Conservation (phyloP, 768 basidiomycete genomes). For the Rhodotorula paludigena region DNA sequence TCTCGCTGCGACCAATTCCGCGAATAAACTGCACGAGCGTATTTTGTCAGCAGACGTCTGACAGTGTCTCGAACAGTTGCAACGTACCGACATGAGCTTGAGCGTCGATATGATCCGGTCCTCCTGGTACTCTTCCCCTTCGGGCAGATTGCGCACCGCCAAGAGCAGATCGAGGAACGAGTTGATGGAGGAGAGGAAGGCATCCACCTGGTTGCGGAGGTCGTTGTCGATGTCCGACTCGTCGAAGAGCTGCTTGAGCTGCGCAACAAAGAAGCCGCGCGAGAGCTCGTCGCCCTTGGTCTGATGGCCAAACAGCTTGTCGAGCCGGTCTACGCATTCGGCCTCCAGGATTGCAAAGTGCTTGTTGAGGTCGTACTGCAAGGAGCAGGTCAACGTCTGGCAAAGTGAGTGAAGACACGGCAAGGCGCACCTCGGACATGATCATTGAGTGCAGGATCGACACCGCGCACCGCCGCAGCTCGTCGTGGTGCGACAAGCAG, state of each 20-base stretch:
- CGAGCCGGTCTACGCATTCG: slow-evolving; percentile 83
- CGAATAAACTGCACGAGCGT: slow-evolving; percentile 60
- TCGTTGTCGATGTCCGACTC: slow-evolving; percentile 71
- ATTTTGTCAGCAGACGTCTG: no score
- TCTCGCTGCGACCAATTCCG: slow-evolving; percentile 82
- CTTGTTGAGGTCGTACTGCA: slow-evolving; percentile 76
- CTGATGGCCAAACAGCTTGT: slow-evolving; percentile 87
- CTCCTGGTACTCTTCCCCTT: slow-evolving; percentile 88
- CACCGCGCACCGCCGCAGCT: slow-evolving; percentile 80
- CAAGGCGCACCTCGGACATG: slow-evolving; percentile 51
- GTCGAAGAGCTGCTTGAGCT: slow-evolving; percentile 84
- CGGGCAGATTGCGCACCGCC: slow-evolving; percentile 79
- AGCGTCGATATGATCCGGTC: slow-evolving; percentile 90
- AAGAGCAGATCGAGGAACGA: slow-evolving; percentile 85
- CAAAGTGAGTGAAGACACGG: rapidly evolving
- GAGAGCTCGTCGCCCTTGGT: slow-evolving; percentile 56
- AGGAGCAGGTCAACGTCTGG: no score
- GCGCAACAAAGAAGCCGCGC: slow-evolving; percentile 87
- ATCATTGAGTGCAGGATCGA: slow-evolving; percentile 95
- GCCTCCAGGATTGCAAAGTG: slow-evolving; percentile 86
- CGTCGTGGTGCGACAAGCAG: slow-evolving; percentile 91
- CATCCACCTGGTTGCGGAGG: slow-evolving; percentile 68
- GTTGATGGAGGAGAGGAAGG: slow-evolving; percentile 83
- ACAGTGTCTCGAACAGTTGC: no score
- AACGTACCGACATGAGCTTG: slow-evolving; percentile 38